Evolutionary conservation across 306 rosid species (phyloP).

Genomic region (Heteromeles arbutifolia): DNA sequence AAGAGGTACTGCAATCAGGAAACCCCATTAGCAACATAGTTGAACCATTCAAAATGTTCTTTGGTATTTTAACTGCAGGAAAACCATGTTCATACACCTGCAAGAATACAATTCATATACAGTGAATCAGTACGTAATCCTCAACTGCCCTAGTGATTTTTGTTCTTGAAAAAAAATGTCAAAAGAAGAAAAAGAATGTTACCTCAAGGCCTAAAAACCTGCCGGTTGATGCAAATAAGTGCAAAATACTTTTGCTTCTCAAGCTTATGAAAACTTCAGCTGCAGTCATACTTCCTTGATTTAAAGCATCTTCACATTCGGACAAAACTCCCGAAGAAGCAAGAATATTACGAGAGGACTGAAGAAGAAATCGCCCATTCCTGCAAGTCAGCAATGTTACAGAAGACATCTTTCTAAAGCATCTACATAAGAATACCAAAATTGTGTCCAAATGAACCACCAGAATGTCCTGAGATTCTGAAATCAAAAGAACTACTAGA

Average conservation of each 20-base stretch:
- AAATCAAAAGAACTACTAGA: not conserved
- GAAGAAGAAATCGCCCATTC: conserved; percentile 92
- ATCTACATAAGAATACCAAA: not conserved
- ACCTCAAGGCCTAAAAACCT: conserved; percentile 94
- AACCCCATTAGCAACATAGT: conserved; percentile 79
- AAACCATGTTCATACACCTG: conserved; percentile 82
- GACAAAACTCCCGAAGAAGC: conserved; percentile 39
- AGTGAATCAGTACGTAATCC: conserved; percentile 3
- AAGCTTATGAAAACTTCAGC: conserved; percentile 78
- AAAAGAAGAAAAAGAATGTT: conserved; percentile 17
- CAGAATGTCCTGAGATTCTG: not conserved
- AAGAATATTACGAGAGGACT: conserved; percentile 64
- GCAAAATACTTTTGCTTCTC: conserved; percentile 91
- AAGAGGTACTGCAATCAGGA: conserved; percentile 87
- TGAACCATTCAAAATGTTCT: conserved; percentile 61
- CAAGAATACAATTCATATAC: conserved; percentile 17
- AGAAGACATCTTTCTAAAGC: conserved; percentile 12
- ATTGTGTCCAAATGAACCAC: not conserved
- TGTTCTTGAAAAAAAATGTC: not conserved
- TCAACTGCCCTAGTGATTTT: not conserved
- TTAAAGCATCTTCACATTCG: conserved; percentile 92
- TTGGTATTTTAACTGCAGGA: conserved; percentile 71
- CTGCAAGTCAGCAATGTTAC: conserved; percentile 36
- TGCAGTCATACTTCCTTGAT: conserved; percentile 84
- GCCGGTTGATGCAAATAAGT: conserved; percentile 84